phyloP scores from a whole-genome alignment of 2,329 filamentous ascomycete species.

The Didymella exigua region DNA sequence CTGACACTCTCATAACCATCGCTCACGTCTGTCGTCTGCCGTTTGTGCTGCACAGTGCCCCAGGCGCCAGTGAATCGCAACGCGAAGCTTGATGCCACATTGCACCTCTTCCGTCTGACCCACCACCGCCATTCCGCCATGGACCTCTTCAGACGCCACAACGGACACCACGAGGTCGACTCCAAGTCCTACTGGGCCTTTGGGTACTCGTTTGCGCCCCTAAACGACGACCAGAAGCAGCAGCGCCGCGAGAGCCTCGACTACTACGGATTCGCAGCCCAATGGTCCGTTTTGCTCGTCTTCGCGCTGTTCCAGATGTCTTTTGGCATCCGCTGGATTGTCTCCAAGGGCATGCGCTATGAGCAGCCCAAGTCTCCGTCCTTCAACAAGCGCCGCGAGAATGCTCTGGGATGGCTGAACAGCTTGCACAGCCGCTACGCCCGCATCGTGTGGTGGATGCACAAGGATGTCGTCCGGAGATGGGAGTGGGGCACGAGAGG shows the following conservation, averaged over 20 bases:
- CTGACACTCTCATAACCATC: conserved; percentile 7
- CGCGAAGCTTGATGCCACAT: conserved; percentile 1
- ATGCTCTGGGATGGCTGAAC: conserved; percentile 31
- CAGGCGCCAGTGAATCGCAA: not conserved
- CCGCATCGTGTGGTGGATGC: conserved; percentile 52
- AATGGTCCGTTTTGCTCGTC: conserved; percentile 58
- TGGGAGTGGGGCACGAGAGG: conserved; percentile 59
- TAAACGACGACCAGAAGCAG: conserved; percentile 57
- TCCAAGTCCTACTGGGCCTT: conserved; percentile 38
- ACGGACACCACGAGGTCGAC: conserved; percentile 33
- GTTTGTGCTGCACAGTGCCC: not conserved
- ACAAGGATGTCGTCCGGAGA: conserved; percentile 50
- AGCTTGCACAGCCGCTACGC: conserved; percentile 32
- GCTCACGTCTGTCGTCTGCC: not conserved
- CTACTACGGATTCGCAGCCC: conserved; percentile 60
- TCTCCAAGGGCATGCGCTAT: conserved; percentile 32
- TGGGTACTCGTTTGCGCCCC: conserved; percentile 61
- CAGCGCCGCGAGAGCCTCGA: conserved; percentile 60
- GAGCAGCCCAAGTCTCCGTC: conserved; percentile 52
- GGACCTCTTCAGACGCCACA: conserved; percentile 28
- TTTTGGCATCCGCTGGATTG: conserved; percentile 45
- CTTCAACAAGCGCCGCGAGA: conserved; percentile 42
- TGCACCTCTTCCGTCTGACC: not conserved
- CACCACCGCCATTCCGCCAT: conserved; percentile 10
- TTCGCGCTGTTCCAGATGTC: conserved; percentile 51